Base-by-base conservation (phyloP, 139 green algal species). In the Ulvella scutata region DNA sequence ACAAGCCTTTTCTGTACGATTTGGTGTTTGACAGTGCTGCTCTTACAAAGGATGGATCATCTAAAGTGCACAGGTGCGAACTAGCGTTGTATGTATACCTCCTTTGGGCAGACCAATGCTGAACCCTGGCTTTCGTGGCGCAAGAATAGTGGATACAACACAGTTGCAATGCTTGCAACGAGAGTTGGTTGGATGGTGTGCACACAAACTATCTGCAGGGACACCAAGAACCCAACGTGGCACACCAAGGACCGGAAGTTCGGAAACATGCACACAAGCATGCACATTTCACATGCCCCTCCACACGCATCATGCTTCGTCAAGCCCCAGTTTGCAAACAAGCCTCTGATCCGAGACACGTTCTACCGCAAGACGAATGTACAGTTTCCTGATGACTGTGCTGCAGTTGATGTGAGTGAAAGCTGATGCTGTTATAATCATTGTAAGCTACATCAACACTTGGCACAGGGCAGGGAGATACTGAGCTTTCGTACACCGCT, bases 351-450 rank as follows among this genome's bases (percentile, higher is more conserved):
- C 33, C 62, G 82, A n/a, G 85, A 89, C 62, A 90, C 86, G n/a
- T 92, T 92, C 72, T 92, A 88, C 87, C 72, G 88, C 17, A 84
- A 85, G 60, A 92, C 85, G 7, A 92, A 91, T 75, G 75, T 88
- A 2, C 73, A 82, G 26, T 91, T 89, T 75, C 84, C 83, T 3
- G 51, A 83, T 43, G 82, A 78, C 37, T 87, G 81, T 73, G 73
- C 81, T 23, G 82, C 83, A 26, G 51, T 67, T n/a, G 51, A 67
- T 29, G 51, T 26, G 0, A 23, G 9, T 6, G 51, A 67, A 67
- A 29, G n/a, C 7, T 67, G 51, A 67, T 67, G 10, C 13, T 6
- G 13, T 31, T 7, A 67, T 67, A n/a, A n/a, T n/a, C n/a, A n/a
- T n/a, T n/a, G n/a, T n/a, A n/a, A n/a, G n/a, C n/a, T n/a, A n/a